phyloP scores from a whole-genome alignment of 2,329 filamentous ascomycete genomes.

The Aureobasidium sp. region DNA sequence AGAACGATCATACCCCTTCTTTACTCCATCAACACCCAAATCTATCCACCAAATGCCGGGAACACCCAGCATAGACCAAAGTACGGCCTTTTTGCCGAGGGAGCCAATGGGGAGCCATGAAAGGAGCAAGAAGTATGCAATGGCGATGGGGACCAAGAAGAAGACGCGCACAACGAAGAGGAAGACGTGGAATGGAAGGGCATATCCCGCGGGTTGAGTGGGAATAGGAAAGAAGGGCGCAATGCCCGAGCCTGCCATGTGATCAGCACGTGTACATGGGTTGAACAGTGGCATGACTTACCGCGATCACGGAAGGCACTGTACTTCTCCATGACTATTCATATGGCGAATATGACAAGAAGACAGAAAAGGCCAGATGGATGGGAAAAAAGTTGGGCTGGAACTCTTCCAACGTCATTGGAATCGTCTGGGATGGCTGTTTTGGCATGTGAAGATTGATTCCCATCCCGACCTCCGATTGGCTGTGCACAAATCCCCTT shows the following conservation, averaged over 20 bases:
- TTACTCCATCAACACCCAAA: constrained; percentile 94
- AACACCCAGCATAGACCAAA: constrained; percentile 81
- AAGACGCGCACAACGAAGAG: constrained; percentile 77
- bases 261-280: constrained; percentile 15
- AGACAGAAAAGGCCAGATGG: background rate
- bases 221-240: constrained; percentile 85
- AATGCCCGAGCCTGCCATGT: constrained; percentile 71
- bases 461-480: background rate
- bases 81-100: constrained; percentile 65
- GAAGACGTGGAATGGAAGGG: constrained; percentile 49
- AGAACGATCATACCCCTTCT: constrained; percentile 57
- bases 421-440: background rate
- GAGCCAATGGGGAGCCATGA: constrained; percentile 62
- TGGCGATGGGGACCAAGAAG: constrained; percentile 58
- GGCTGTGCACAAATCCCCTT: background rate
- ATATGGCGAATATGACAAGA: background rate
- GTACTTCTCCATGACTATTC: constrained; percentile 73
- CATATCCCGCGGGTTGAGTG: constrained; percentile 53
- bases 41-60: constrained; percentile 98
- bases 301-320: constrained; percentile 88
- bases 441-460: background rate
- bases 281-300: constrained; percentile 30
- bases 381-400: constrained; percentile 2
- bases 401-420: background rate
- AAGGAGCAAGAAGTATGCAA: constrained; percentile 69